A percentile compares a stretch with the other conserved stretches of the same genome.
phyloP scores from a whole-genome alignment of 108 stramenopile species.

The Stephanodiscus minutulus region DNA sequence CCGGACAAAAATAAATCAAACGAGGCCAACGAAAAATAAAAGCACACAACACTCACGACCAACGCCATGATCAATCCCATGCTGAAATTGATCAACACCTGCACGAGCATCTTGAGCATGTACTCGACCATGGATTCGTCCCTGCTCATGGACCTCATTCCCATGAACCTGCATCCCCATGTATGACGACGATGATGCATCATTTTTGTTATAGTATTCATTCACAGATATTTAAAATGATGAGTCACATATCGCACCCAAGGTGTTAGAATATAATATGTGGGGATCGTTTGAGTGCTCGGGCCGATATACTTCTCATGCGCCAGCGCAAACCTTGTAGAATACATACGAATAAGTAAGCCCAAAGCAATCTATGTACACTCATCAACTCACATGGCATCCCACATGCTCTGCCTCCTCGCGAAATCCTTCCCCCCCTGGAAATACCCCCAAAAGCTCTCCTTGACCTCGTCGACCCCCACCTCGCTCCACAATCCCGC shows the following conservation, averaged over 20 bases:
- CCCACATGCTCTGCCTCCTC: slow-evolving; percentile 89
- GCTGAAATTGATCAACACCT: slow-evolving; percentile 86
- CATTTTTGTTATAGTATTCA: neutral
- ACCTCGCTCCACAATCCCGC: slow-evolving; percentile 86
- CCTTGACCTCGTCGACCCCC: slow-evolving; percentile 83
- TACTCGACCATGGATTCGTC: slow-evolving; percentile 80
- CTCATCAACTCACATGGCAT: slow-evolving; percentile 76
- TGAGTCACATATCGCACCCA: neutral
- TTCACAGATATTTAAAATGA: neutral
- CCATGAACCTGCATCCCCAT: slow-evolving; percentile 64
- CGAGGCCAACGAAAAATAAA: neutral
- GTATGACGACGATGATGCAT: neutral
- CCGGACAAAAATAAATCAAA: too few species aligned
- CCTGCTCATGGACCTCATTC: slow-evolving; percentile 72
- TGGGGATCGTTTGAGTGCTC: neutral
- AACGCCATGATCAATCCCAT: slow-evolving; percentile 85
- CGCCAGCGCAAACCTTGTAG: too few species aligned
- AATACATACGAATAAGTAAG: too few species aligned
- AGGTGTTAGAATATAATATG: neutral
- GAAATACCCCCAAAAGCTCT: slow-evolving; percentile 87
- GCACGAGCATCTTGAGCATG: slow-evolving; percentile 61
- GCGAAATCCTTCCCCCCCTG: slow-evolving; percentile 83
- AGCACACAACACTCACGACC: slow-evolving; percentile 19
- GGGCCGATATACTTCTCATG: too few species aligned
- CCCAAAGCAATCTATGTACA: too few species aligned